Percentiles rank a stretch among this genome's conserved stretches.
Conservation (phyloP, 306 rosid genomes). For the Medicago lupulina region DNA sequence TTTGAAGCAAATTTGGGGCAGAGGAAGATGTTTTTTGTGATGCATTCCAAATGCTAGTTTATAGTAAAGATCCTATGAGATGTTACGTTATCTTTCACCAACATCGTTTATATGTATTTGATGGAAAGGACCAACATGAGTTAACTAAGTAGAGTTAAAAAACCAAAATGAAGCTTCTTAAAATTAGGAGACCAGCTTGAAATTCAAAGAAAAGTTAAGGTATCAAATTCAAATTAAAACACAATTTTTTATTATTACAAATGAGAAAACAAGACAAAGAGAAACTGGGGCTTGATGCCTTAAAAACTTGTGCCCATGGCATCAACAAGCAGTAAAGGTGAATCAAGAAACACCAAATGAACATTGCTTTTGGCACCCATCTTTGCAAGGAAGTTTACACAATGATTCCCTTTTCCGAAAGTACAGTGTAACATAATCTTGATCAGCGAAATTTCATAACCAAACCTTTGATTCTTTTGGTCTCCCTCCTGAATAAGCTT, state of each 20-base stretch:
- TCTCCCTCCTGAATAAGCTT: neutral
- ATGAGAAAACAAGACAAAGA: neutral
- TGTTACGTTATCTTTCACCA: too few relatives aligned
- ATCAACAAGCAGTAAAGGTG: neutral
- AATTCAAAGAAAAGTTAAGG: too few relatives aligned
- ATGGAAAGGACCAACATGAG: too few relatives aligned
- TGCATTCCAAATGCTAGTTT: too few relatives aligned
- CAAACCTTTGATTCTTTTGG: neutral
- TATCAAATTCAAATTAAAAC: neutral
- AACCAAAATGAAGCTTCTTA: too few relatives aligned
- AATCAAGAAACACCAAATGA: slow-evolving; percentile 2
- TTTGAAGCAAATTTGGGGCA: too few relatives aligned
- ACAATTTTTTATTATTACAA: neutral
- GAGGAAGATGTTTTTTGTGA: too few relatives aligned
- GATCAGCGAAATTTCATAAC: neutral
- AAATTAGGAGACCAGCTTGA: too few relatives aligned
- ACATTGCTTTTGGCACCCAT: neutral
- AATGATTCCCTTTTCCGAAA: neutral
- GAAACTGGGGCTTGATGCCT: neutral
- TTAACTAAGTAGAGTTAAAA: too few relatives aligned
- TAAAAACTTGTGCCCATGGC: neutral
- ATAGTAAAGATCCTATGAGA: too few relatives aligned
- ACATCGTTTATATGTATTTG: too few relatives aligned
- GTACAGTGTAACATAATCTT: neutral
- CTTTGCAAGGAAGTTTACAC: neutral